phyloP scores from a whole-genome alignment of 495 filamentous ascomycete species.

The Hypomontagnella submonticulosa region DNA sequence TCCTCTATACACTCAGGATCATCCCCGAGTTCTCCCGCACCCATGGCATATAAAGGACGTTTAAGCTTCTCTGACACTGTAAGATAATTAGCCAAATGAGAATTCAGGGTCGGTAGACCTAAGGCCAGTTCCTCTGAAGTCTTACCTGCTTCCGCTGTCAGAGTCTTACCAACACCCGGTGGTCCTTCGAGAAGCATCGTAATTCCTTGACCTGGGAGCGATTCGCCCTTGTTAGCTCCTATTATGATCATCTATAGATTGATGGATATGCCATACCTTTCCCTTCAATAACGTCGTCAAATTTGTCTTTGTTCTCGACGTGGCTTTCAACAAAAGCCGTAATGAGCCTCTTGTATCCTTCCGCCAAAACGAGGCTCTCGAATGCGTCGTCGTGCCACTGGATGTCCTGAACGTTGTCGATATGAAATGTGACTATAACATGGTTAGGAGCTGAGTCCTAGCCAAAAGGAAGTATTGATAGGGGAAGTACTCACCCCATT shows the following conservation, averaged over 20 bases:
- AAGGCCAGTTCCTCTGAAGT: neutral
- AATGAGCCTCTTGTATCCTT: conserved; percentile 65
- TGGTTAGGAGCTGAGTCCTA: neutral
- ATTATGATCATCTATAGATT: neutral
- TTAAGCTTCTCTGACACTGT: conserved; percentile 60
- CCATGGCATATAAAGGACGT: conserved; percentile 63
- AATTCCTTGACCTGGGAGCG: conserved; percentile 55
- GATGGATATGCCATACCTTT: conserved; percentile 59
- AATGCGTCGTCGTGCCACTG: conserved; percentile 67
- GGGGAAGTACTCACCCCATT: conserved; percentile 49
- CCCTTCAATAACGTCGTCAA: conserved; percentile 70
- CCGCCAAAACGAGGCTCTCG: conserved; percentile 65
- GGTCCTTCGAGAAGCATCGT: conserved; percentile 66
- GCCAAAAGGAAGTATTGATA: neutral
- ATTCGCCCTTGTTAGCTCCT: neutral
- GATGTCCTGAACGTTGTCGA: conserved; percentile 56
- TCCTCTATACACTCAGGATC: conserved; percentile 58
- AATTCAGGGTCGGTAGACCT: neutral
- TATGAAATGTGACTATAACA: conserved; percentile 47
- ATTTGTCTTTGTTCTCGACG: conserved; percentile 62
- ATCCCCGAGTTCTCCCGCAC: conserved; percentile 64
- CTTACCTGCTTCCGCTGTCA: conserved; percentile 60
- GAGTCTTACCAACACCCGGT: conserved; percentile 68
- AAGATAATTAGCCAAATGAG: neutral
- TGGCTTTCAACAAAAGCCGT: conserved; percentile 63